Evolutionary conservation across 768 basidiomycete species (phyloP).

Genomic region (Gautieria morchelliformis): DNA sequence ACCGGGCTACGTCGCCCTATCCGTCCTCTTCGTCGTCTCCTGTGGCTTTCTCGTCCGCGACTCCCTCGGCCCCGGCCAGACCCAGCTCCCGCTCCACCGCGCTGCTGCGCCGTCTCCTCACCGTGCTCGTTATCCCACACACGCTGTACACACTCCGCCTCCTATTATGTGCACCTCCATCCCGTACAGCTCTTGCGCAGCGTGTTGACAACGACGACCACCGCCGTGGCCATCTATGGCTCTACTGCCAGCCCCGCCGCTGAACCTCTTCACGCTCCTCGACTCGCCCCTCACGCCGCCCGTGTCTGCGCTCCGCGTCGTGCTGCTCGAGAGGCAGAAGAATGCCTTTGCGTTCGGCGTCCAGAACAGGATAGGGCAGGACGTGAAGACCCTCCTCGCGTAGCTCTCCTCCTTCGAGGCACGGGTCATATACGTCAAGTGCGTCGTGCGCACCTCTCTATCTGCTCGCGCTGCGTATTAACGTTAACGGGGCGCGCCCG

Average conservation of each 20-base stretch:
- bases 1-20: not conserved
- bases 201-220: no score
- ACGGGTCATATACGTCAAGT: not conserved
- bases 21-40: not conserved
- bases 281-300: not conserved
- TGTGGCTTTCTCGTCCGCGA: not conserved
- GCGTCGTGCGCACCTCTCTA: no score
- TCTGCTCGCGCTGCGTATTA: not conserved
- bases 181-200: not conserved
- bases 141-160: not conserved
- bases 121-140: not conserved
- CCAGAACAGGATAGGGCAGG: not conserved
- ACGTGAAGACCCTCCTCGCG: not conserved
- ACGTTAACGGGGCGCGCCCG: no score
- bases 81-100: not conserved
- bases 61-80: not conserved
- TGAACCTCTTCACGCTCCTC: not conserved
- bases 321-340: not conserved
- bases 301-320: not conserved
- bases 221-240: not conserved
- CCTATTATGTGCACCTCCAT: not conserved
- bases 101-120: not conserved
- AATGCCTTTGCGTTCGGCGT: not conserved
- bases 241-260: not conserved
- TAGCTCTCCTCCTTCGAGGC: not conserved